Evolutionary conservation across 495 filamentous ascomycete genomes (phyloP).

Genomic region (Penicillium chermesinum): DNA sequence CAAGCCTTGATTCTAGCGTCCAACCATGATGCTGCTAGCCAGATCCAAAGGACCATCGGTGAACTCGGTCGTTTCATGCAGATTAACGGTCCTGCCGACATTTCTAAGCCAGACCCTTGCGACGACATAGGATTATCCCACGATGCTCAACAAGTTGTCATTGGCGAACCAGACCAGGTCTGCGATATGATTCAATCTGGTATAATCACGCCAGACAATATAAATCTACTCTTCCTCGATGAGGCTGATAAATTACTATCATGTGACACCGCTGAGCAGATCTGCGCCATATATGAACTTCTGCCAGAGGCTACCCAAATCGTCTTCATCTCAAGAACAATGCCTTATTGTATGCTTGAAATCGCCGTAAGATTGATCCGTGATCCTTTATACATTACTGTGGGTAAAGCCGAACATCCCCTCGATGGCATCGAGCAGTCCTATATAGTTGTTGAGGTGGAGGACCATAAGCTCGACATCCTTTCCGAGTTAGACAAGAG

Average conservation of each 20-base stretch:
- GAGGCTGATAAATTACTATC: constrained; percentile 98
- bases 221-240: constrained; percentile 99
- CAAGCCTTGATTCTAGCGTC: constrained; percentile 95
- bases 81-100: constrained; percentile 98
- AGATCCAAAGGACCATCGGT: constrained; percentile 98
- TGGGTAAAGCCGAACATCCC: constrained; percentile 98
- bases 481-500: constrained; percentile 98
- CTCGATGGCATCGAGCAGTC: constrained; percentile 99
- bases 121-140: constrained; percentile 96
- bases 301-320: constrained; percentile 97
- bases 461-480: constrained; percentile 99
- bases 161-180: constrained; percentile 95
- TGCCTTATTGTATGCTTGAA: constrained; percentile 98
- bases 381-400: constrained; percentile 95
- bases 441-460: constrained; percentile 99
- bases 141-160: constrained; percentile 93
- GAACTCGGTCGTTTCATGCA: constrained; percentile 99
- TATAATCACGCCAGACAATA: constrained; percentile 84
- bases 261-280: constrained; percentile 98
- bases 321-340: constrained; percentile 92
- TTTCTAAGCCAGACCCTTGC: constrained; percentile 95
- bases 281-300: constrained; percentile 99
- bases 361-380: constrained; percentile 99
- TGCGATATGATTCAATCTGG: constrained; percentile 98
- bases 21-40: constrained; percentile 94